A percentile compares a stretch with the other conserved stretches of the same genome.
phyloP scores from a whole-genome alignment of 345 rosid species.

The Eucalyptus erythrocorys region DNA sequence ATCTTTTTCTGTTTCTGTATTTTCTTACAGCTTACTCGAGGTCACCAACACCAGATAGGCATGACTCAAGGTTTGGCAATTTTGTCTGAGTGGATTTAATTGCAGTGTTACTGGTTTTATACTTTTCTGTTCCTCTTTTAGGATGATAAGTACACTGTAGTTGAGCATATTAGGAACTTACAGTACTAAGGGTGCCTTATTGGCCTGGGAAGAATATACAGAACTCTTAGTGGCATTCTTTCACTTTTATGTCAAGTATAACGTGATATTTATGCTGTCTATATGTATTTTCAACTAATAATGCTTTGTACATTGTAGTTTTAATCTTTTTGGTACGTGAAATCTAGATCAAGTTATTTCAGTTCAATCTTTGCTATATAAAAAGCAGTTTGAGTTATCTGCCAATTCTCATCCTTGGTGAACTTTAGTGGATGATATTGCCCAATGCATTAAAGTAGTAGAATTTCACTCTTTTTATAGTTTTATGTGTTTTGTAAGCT shows the following conservation, averaged over 20 bases:
- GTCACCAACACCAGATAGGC: slow-evolving; percentile 51
- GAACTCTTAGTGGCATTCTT: background rate
- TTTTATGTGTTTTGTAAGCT: background rate
- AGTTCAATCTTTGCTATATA: background rate
- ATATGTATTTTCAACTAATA: background rate
- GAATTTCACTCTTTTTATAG: background rate
- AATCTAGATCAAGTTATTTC: background rate
- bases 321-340: background rate
- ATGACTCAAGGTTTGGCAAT: slow-evolving; percentile 43
- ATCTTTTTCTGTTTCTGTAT: background rate
- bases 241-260: background rate
- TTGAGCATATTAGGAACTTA: background rate
- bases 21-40: slow-evolving; percentile 57
- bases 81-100: background rate
- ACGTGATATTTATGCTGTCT: background rate
- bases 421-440: background rate
- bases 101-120: background rate
- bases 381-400: background rate
- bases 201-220: background rate
- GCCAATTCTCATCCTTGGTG: background rate
- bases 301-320: background rate
- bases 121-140: background rate
- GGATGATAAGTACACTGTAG: too few species aligned
- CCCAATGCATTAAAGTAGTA: background rate
- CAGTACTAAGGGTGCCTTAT: background rate